Evolutionary conservation across 768 basidiomycete genomes (phyloP), one percentile per base, ranked within the genome.

Genomic region (Amanita subjunquillea): DNA sequence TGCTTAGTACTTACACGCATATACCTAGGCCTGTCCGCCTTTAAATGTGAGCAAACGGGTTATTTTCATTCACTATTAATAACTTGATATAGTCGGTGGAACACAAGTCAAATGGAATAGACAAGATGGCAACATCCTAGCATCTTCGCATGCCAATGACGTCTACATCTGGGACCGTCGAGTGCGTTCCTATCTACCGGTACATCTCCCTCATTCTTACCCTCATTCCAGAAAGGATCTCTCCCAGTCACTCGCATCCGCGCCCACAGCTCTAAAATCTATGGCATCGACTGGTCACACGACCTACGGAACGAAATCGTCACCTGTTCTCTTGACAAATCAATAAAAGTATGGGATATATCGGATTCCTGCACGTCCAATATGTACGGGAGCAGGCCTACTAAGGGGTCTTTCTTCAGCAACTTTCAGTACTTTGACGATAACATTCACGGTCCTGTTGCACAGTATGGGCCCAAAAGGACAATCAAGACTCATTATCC

Each of bases 31-130:
- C 58, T 75, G 37, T 74, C 72, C 57, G 71, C 75, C 2, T 76
- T 76, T 59, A 72, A 74, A 57, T 64, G 73, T 71, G 61, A 23
- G 60, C 51, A 10, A 22, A 15, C 17, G 1, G 15, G 25, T 23
- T 22, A 30, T 17, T 7, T 10, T 6, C 25, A 45, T 40, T 32
- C 29, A 45, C 8, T 3, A 29, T 27, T 46, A 15, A n/a, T 32
- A 43, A 45, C n/a, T 20, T 10, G 22, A 20, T 36, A 40, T 56
- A 91, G 91, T 83, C 15, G 84, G 79, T 13, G 92, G 89, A 1
- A 97, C 95, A 0, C 95, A 99, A 65, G 91, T 98, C 54, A 98
- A 98, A 66, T 99, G 92, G 91, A 98, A 95, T 63, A 76, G 89
- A 12, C 82, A 84, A 60, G 85, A 97, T 59, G 77, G 83, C 3